Conservation (phyloP, 2,329 filamentous ascomycete genomes). For the Talaromyces sp. region DNA sequence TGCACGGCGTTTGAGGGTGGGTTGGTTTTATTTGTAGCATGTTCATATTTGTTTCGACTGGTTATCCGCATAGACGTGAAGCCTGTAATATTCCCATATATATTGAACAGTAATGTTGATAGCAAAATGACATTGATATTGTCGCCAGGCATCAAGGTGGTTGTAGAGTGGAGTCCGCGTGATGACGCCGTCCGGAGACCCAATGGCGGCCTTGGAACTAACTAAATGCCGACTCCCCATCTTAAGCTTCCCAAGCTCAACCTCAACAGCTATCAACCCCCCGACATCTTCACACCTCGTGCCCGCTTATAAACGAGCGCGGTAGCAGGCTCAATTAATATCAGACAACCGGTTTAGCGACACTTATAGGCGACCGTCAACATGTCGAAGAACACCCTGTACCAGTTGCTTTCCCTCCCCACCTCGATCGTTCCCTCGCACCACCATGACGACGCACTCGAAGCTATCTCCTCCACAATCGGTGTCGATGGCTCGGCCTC, state of each 20-base stretch:
- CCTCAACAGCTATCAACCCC: constrained; percentile 12
- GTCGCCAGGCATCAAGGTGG: not conserved
- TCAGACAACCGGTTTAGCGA: not conserved
- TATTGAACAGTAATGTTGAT: not conserved
- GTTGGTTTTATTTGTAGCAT: not conserved
- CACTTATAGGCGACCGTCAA: not conserved
- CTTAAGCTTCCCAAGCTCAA: constrained; percentile 17
- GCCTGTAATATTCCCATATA: not conserved
- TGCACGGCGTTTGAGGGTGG: constrained; percentile 12
- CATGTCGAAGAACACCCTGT: constrained; percentile 59
- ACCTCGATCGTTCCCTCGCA: constrained; percentile 79
- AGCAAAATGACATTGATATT: not conserved
- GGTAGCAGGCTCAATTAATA: constrained; percentile 22
- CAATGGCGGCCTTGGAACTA: constrained; percentile 10
- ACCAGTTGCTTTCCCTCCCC: constrained; percentile 86
- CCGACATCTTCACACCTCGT: constrained; percentile 20
- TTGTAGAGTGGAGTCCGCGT: constrained; percentile 15
- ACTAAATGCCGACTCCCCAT: constrained; percentile 1
- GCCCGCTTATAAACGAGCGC: constrained; percentile 29
- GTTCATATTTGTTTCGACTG: not conserved
- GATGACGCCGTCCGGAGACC: constrained; percentile 5
- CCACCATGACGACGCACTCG: constrained; percentile 77
- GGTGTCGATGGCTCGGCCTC: constrained; percentile 70
- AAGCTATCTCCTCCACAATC: constrained; percentile 70
- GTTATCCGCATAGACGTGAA: not conserved